These are phyloP conservation scores for Fusarium vanettenii DNA, from an alignment of 2,329 filamentous ascomycete genomes.

Conservation along the genomic window DNA sequence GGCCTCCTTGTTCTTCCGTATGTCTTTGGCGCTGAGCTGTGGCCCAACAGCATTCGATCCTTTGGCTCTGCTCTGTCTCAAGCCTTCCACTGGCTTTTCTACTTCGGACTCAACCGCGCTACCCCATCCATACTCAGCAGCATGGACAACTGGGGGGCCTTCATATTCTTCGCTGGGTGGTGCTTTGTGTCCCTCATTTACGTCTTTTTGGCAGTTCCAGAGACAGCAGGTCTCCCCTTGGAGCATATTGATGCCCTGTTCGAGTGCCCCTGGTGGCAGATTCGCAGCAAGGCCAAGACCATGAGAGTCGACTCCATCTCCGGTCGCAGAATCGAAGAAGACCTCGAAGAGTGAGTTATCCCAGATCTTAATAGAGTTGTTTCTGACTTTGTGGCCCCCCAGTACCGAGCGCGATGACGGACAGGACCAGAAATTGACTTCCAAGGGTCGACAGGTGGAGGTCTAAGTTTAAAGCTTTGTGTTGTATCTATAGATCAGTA, in stretches of 20 bases:
- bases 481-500: background rate
- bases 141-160: conserved; percentile 55
- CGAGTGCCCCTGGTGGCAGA: conserved; percentile 44
- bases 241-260: conserved; percentile 54
- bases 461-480: background rate
- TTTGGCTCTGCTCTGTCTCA: conserved; percentile 52
- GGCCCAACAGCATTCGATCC: conserved; percentile 58
- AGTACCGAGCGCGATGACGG: background rate
- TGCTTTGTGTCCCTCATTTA: conserved; percentile 52
- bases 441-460: background rate
- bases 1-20: conserved; percentile 54
- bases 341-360: conserved; percentile 3
- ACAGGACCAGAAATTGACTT: background rate
- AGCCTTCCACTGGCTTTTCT: conserved; percentile 50
- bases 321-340: conserved; percentile 4
- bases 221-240: conserved; percentile 51
- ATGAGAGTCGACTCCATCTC: conserved; percentile 2
- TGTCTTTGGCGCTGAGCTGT: conserved; percentile 57
- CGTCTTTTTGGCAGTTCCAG: conserved; percentile 53
- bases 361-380: background rate
- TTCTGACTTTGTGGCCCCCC: background rate
- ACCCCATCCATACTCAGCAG: conserved; percentile 48
- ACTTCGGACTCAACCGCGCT: conserved; percentile 51
- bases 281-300: conserved; percentile 23
- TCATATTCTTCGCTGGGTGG: conserved; percentile 53